These are phyloP conservation scores for Aegilops speltoides DNA, from an alignment of 176 grass and related monocot genomes.

Conservation along the genomic window DNA sequence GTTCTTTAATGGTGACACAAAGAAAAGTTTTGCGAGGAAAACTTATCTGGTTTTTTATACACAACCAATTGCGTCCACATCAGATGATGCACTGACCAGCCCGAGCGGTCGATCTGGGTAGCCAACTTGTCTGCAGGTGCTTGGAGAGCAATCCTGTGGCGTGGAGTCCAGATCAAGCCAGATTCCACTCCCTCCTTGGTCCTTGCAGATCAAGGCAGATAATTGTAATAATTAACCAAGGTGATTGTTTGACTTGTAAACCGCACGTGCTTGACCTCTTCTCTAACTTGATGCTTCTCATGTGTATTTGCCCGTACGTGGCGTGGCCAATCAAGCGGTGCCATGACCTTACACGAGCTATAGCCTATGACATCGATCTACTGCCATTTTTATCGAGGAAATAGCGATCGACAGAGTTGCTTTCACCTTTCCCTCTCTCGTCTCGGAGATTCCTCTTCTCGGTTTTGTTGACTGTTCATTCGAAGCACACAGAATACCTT, in stretches of 20 bases:
- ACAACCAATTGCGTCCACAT: neutral
- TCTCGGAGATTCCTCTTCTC: neutral
- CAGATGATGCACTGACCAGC: neutral
- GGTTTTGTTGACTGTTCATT: neutral
- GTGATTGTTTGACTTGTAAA: neutral
- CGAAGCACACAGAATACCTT: too few relatives aligned
- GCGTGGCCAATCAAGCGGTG: neutral
- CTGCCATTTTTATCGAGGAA: too few relatives aligned
- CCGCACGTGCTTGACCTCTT: neutral
- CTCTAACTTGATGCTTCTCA: neutral
- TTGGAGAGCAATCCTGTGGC: neutral
- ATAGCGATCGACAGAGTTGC: neutral
- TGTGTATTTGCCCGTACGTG: neutral
- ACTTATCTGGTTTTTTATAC: neutral
- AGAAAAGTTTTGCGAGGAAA: neutral
- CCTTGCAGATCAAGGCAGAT: neutral
- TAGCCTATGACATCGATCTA: neutral
- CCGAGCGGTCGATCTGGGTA: neutral
- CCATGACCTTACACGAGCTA: neutral
- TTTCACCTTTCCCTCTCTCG: neutral
- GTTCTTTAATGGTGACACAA: neutral
- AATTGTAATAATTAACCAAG: neutral
- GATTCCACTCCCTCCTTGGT: neutral
- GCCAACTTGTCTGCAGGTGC: neutral
- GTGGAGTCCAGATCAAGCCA: neutral